Evolutionary conservation across 768 basidiomycete genomes (phyloP), one percentile per base, ranked within the genome.

Genomic region (Daedalea quercina): DNA sequence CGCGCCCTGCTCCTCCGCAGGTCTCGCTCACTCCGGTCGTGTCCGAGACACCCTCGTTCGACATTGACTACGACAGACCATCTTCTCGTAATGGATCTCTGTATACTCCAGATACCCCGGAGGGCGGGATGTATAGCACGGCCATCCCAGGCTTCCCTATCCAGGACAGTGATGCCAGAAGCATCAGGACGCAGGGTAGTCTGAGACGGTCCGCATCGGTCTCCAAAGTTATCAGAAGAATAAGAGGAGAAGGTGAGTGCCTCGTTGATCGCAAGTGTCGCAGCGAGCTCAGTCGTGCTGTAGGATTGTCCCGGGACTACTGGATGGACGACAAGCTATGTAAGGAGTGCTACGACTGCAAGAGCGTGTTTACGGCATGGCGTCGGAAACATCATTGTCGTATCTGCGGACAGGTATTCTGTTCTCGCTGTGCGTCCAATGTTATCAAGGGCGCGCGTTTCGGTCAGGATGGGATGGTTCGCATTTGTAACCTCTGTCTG

Each of bases 251-350:
- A 79, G 93, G 94, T 78, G 60, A 55, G 67, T 63, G 33, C 47
- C 4, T 15, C 34, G 13, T 40, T 15, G 13, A 3, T 19, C 19
- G 37, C 35, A 17, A 44, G 24, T 19, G 2, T 41, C 46, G 15
- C 23, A 24, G 23, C 1, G 34, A 11, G 33, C 44, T 52, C 49
- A 19, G 44, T 48, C 47, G 45, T 58, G 33, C 59, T 52, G 3
- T 48, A 91, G 90, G 90, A n/a, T 65, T 95, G 19, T 91, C 90
- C 22, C 82, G 85, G 57, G 91, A 96, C 63, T 97, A 97, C 65
- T 99, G 96, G 96, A 97, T 98, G 94, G 90, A 93, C 55, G 94
- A 97, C 63, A 92, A 92, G 63, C 87, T 89, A 51, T 91, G 90
- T 62, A 96, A 88, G 65, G 93, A 96, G 62, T 95, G 94, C 63